Conservation (phyloP, 2,329 filamentous ascomycete genomes). For the Microcyclosporella mali region DNA sequence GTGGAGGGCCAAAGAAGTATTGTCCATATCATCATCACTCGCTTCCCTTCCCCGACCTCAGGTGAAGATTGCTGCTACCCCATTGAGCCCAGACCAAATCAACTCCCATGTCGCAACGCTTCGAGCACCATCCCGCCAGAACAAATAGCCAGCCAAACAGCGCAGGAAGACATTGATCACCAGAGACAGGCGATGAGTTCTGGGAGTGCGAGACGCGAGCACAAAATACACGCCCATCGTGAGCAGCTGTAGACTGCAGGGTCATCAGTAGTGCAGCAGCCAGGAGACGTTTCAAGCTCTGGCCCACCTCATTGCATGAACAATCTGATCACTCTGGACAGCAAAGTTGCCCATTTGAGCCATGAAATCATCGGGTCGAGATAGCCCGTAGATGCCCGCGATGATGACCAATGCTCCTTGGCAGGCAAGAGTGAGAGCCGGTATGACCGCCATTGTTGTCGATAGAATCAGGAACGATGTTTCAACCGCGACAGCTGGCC, state of each 20-base stretch:
- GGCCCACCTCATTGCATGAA: background rate
- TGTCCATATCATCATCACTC: background rate
- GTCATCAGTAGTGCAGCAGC: background rate
- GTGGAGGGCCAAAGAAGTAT: background rate
- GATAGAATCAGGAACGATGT: background rate
- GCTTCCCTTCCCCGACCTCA: background rate
- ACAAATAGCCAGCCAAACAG: background rate
- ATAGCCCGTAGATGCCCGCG: conserved; percentile 1
- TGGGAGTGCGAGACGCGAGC: background rate
- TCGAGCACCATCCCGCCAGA: conserved; percentile 1
- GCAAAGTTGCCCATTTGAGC: conserved; percentile 1
- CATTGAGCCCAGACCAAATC: conserved; percentile 1
- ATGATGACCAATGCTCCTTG: background rate
- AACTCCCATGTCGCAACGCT: conserved; percentile 3
- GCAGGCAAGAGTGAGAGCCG: background rate
- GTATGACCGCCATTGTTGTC: background rate
- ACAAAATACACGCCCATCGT: conserved; percentile 3
- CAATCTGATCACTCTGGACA: background rate
- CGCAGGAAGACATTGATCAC: conserved; percentile 1
- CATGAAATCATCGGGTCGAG: background rate
- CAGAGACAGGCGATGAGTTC: background rate
- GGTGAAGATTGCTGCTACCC: background rate
- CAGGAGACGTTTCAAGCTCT: conserved; percentile 1
- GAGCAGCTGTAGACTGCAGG: conserved; percentile 1
- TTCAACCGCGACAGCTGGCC: background rate